These are phyloP conservation scores for Trichophyton schoenleinii DNA, from an alignment of 2,329 filamentous ascomycete species.

Conservation along the genomic window DNA sequence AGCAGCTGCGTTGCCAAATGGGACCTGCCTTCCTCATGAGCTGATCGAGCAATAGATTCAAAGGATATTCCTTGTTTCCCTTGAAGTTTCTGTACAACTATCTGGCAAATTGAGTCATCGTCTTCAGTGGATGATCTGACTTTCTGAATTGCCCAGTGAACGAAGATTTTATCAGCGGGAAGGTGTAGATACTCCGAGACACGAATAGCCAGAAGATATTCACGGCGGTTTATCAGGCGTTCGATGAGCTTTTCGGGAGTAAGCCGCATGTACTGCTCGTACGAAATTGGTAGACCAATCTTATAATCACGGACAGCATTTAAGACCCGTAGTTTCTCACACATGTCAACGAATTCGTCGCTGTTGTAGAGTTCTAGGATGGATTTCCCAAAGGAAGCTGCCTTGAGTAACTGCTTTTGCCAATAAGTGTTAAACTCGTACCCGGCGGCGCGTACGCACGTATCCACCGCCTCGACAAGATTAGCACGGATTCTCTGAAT, in stretches of 20 bases:
- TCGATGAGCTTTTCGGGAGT: slow-evolving; percentile 80
- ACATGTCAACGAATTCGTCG: slow-evolving; percentile 98
- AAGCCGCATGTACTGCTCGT: slow-evolving; percentile 83
- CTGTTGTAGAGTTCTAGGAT: slow-evolving; percentile 95
- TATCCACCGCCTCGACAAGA: slow-evolving; percentile 84
- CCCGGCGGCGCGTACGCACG: slow-evolving; percentile 83
- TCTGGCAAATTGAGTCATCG: slow-evolving; percentile 72
- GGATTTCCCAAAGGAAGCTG: slow-evolving; percentile 93
- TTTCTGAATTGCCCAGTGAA: slow-evolving; percentile 94
- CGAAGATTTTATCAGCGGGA: slow-evolving; percentile 79
- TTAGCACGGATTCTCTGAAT: slow-evolving; percentile 85
- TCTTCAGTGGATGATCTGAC: slow-evolving; percentile 73
- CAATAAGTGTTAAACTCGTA: slow-evolving; percentile 81
- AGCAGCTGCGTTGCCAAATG: slow-evolving; percentile 82
- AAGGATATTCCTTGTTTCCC: slow-evolving; percentile 91
- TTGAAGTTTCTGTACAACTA: slow-evolving; percentile 74
- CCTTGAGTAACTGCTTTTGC: slow-evolving; percentile 93
- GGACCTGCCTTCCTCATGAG: slow-evolving; percentile 82
- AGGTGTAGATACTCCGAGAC: slow-evolving; percentile 79
- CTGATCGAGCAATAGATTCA: slow-evolving; percentile 80
- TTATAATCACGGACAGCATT: slow-evolving; percentile 89
- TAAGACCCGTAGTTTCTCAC: slow-evolving; percentile 79
- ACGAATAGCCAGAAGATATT: slow-evolving; percentile 80
- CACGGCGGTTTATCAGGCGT: slow-evolving; percentile 73
- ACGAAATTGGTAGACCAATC: slow-evolving; percentile 77